Conservation (phyloP, 2,329 filamentous ascomycete species). For the Boeremia lycopersici region DNA sequence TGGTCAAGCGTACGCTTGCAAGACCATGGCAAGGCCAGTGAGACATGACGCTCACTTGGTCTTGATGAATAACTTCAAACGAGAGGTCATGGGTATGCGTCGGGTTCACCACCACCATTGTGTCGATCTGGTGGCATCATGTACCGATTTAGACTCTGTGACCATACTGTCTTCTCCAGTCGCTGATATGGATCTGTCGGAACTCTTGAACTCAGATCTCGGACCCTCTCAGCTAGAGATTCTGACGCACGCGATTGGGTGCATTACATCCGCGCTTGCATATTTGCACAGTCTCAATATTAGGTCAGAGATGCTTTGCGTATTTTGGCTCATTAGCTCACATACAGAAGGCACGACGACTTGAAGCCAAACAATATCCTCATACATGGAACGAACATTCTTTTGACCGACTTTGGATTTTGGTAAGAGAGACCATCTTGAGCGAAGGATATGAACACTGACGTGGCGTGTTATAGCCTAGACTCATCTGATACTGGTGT, state of each 20-base stretch:
- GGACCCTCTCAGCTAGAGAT: neutral
- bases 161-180: conserved; percentile 19
- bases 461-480: conserved; percentile 2
- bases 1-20: conserved; percentile 1
- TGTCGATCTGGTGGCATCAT: conserved; percentile 20
- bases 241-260: conserved; percentile 12
- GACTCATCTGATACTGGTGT: conserved; percentile 25
- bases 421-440: conserved; percentile 3
- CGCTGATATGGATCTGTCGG: conserved; percentile 26
- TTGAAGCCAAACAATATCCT: conserved; percentile 29
- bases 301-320: neutral
- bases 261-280: conserved; percentile 7
- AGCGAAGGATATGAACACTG: neutral
- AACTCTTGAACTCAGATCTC: conserved; percentile 12
- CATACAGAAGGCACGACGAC: conserved; percentile 20
- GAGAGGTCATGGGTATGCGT: conserved; percentile 25
- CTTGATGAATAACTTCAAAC: conserved; percentile 20
- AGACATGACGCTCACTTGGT: neutral
- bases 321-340: neutral
- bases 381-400: conserved; percentile 22
- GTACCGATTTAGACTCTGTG: conserved; percentile 23
- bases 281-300: conserved; percentile 1
- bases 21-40: neutral
- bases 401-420: conserved; percentile 28
- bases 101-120: conserved; percentile 23